Conservation (phyloP, 2,329 filamentous ascomycete genomes). For the Clarireedia monteithiana region DNA sequence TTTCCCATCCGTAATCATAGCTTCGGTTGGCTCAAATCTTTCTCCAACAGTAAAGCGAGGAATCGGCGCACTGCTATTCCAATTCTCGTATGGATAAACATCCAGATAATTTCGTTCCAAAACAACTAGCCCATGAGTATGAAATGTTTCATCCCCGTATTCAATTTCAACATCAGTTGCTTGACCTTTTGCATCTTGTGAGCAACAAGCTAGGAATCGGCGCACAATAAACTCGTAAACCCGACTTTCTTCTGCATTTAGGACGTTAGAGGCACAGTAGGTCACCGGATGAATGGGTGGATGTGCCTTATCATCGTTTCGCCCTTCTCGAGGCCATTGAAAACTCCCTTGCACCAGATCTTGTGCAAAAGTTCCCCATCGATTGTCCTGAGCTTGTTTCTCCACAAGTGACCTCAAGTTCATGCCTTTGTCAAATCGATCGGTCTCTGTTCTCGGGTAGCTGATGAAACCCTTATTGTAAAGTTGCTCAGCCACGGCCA, state of each 20-base stretch:
- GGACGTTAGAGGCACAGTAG: slow-evolving; percentile 57
- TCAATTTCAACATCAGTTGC: slow-evolving; percentile 77
- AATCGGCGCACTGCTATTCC: slow-evolving; percentile 79
- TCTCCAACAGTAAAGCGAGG: slow-evolving; percentile 76
- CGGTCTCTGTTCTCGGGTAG: slow-evolving; percentile 94
- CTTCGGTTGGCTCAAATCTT: slow-evolving; percentile 78
- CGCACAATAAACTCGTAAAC: slow-evolving; percentile 91
- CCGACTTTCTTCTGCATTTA: slow-evolving; percentile 61
- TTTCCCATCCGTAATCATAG: slow-evolving; percentile 83
- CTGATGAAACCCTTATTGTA: slow-evolving; percentile 96
- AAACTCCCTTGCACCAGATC: slow-evolving; percentile 69
- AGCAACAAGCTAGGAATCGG: slow-evolving; percentile 91
- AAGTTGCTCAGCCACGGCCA: slow-evolving; percentile 77
- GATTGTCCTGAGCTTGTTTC: slow-evolving; percentile 69
- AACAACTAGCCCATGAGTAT: slow-evolving; percentile 75
- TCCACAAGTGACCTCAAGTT: slow-evolving; percentile 71
- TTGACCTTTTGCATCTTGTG: slow-evolving; percentile 85
- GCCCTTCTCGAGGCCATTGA: slow-evolving; percentile 70
- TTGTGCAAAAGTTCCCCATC: slow-evolving; percentile 78
- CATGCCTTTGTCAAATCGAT: slow-evolving; percentile 88
- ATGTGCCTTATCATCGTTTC: slow-evolving; percentile 92
- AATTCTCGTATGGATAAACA: slow-evolving; percentile 93
- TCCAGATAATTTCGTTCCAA: slow-evolving; percentile 88
- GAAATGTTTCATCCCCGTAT: slow-evolving; percentile 79
- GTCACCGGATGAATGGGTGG: slow-evolving; percentile 94